Evolutionary conservation across 176 grass and related monocot species (phyloP), one percentile per base, ranked within the genome.

Genomic region (Bolboschoenus planiculmis): DNA sequence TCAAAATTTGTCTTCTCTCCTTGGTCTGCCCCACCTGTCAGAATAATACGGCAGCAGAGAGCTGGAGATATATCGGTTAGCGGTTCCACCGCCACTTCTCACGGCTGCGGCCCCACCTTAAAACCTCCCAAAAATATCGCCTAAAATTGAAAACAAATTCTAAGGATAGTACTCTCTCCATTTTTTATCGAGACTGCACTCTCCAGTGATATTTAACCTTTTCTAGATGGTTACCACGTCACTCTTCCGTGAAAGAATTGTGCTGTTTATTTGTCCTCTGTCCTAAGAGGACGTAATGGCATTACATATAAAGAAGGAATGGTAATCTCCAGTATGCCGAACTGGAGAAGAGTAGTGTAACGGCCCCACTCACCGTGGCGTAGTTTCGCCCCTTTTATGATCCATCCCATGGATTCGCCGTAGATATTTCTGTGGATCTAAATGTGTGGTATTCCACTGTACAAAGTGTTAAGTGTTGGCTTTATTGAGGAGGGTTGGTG

Each of bases 11-110:
- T 59, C 7, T 13, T 58, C 31, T 59, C 33, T 1, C 33, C 10
- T 13, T 39, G 18, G 10, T 16, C 16, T 3, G 23, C 31, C 31
- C 78, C 56, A 74, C 66, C 43, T 84, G 66, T 55, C 61, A 84
- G n/a, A 2, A 40, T 39, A 3, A 9, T 13, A 62, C 55, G 4
- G n/a, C 53, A 31, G n/a, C 36, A 10, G 34, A 7, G 10, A 40
- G 37, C 55, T 46, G 16, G 35, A 13, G 47, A 56, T 2, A 15
- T 47, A 31, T 74, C 62, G 43, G 66, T 56, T 50, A 43, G 23
- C 24, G 18, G 64, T 59, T 84, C 82, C 47, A 53, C 27, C 46
- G 83, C 65, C 82, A 55, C 1, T 46, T 54, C 58, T 81, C 55
- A 20, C 51, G 13, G 31, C 24, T 26, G 24, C 21, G 79, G 29